Conservation (phyloP, 495 filamentous ascomycete species). For the Rhypophila decipiens region DNA sequence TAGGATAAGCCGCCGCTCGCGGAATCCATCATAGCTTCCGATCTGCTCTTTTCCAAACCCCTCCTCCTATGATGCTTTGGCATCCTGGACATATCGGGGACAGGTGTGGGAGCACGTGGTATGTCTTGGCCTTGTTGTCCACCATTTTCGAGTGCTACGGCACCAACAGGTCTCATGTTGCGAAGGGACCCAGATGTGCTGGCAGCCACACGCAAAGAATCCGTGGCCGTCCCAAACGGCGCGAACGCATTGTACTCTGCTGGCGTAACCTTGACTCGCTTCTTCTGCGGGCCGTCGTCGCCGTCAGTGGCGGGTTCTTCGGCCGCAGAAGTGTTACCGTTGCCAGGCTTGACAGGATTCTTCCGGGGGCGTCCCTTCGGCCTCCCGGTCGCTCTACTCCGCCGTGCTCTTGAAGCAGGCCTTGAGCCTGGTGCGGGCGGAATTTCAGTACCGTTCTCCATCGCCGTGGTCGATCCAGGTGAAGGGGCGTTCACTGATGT, state of each 20-base stretch:
- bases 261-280: conserved; percentile 66
- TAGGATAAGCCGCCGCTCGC: conserved; percentile 7
- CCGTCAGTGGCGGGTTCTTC: conserved; percentile 68
- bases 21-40: conserved; percentile 14
- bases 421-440: conserved; percentile 18
- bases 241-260: conserved; percentile 61
- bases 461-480: conserved; percentile 10
- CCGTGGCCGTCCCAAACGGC: conserved; percentile 62
- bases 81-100: conserved; percentile 40
- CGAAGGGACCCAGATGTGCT: conserved; percentile 83
- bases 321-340: conserved; percentile 56
- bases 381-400: conserved; percentile 31
- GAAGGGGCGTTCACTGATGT: conserved; percentile 13
- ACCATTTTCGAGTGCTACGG: conserved; percentile 42
- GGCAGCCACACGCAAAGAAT: conserved; percentile 80
- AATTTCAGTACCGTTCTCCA: conserved; percentile 6
- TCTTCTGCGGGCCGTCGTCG: conserved; percentile 56
- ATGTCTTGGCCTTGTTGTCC: conserved; percentile 62
- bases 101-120: conserved; percentile 75
- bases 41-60: conserved; percentile 9
- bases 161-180: conserved; percentile 69
- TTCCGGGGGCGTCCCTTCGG: conserved; percentile 44
- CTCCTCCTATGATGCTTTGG: conserved; percentile 22
- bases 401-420: conserved; percentile 37
- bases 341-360: conserved; percentile 32